Evolutionary conservation across 805 yeast species (phyloP), one percentile per base, ranked within the genome.

Genomic region (Sugiyamaella mastotermitis): DNA sequence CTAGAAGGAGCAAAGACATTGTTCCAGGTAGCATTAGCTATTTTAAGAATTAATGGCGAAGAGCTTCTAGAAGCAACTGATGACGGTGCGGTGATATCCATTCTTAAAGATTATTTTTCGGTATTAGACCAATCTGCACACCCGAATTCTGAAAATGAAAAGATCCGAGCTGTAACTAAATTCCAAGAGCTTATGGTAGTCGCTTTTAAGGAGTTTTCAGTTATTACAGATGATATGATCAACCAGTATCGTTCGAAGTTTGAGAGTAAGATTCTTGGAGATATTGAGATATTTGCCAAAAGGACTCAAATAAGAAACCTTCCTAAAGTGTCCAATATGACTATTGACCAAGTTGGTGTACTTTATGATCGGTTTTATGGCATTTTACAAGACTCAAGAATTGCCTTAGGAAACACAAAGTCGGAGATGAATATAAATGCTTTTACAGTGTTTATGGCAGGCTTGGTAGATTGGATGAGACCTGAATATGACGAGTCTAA

Each of bases 11-110:
- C 95, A 2, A 79, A 78, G 48, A 81, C 92, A 0, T 64, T 92
- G 17, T 94, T 92, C 57, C 97, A 92, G 61, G 88, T 92, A 5
- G 94, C 95, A 0, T 65, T 92, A 42, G 98, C 97, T 0, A 75
- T 92, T n/a, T 62, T 92, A 34, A 76, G 87, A 48, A 69, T 90
- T 18, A 90, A 88, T 51, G 96, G 95, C 1, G 96, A 87, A 48
- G 81, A 76, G 43, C 65, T 92, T 5, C 60, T 92, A 33, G 68
- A 72, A 40, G 79, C 88, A 8, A 83, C 77, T 47, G 99, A 92
- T 62, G 97, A 92, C 56, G 97, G 97, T 2, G 76, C 81, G 47
- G 87, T 94, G 49, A 83, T 92, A 33, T 81, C 85, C 3, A 76
- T 90, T 22, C 70, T 92, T 44, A 92, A 90, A 55, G 76, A 78